Conservation (phyloP, 495 filamentous ascomycete genomes). For the Pseudevernia furfuracea region DNA sequence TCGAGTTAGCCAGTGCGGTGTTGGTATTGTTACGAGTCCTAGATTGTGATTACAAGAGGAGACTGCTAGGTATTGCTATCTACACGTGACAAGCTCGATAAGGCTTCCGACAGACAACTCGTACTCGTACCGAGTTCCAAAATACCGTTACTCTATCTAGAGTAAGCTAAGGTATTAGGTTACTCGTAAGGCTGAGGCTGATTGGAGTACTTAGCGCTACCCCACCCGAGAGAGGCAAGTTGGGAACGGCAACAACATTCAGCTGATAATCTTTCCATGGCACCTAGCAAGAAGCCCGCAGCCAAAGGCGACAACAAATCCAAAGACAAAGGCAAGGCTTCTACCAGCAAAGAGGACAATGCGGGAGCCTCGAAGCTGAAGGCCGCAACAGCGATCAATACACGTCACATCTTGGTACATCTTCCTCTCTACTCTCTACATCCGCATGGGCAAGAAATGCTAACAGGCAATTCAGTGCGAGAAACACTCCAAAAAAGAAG, state of each 20-base stretch:
- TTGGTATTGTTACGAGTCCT: too few species aligned
- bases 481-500: slow-evolving; percentile 82
- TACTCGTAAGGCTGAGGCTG: too few species aligned
- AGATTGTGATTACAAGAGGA: too few species aligned
- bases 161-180: too few species aligned
- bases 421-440: background rate
- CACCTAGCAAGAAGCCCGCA: slow-evolving; percentile 46
- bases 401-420: slow-evolving; percentile 66
- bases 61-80: too few species aligned
- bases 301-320: slow-evolving; percentile 44
- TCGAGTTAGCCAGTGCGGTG: too few species aligned
- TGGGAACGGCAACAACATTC: background rate
- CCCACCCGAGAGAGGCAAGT: background rate
- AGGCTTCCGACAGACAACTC: too few species aligned
- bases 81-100: too few species aligned
- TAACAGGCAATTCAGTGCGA: slow-evolving; percentile 55
- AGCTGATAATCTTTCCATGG: slow-evolving; percentile 30
- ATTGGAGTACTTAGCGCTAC: too few species aligned
- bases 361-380: slow-evolving; percentile 47
- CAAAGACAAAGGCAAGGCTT: slow-evolving; percentile 39
- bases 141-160: too few species aligned
- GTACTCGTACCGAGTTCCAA: too few species aligned
- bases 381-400: slow-evolving; percentile 71
- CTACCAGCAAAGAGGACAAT: slow-evolving; percentile 37
- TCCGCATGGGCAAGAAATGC: background rate